These are phyloP conservation scores for Fomes fomentarius DNA, from an alignment of 1,284 basidiomycete genomes.

Conservation along the genomic window DNA sequence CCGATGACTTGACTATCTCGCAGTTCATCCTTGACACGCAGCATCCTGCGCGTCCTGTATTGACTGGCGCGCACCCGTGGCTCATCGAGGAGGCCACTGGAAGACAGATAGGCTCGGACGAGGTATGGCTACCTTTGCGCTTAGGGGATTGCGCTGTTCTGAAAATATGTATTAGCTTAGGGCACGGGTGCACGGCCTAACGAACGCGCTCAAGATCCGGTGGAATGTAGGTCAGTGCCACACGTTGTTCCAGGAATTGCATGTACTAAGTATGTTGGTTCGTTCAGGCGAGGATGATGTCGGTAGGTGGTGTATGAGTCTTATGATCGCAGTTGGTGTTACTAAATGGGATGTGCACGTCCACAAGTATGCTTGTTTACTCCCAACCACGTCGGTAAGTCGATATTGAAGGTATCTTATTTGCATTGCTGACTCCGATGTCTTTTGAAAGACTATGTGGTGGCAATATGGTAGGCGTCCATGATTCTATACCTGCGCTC, in stretches of 20 bases:
- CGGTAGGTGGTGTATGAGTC: slow-evolving; percentile 10
- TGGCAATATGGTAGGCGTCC: slow-evolving; percentile 60
- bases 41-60: slow-evolving; percentile 49
- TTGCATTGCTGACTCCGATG: neutral
- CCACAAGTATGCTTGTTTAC: slow-evolving; percentile 39
- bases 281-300: slow-evolving; percentile 17
- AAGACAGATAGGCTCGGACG: slow-evolving; percentile 45
- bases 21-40: slow-evolving; percentile 68
- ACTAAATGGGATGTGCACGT: too few relatives aligned
- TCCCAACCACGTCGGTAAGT: slow-evolving; percentile 35
- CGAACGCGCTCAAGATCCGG: slow-evolving; percentile 14
- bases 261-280: too few relatives aligned
- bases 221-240: slow-evolving; percentile 18
- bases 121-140: slow-evolving; percentile 42
- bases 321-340: neutral
- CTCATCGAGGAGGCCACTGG: slow-evolving; percentile 66
- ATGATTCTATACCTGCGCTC: too few relatives aligned
- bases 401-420: too few relatives aligned
- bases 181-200: slow-evolving; percentile 13
- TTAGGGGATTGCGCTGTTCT: neutral
- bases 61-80: slow-evolving; percentile 38
- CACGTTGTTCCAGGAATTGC: neutral
- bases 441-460: slow-evolving; percentile 73
- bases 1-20: slow-evolving; percentile 66
- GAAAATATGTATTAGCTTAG: too few relatives aligned